A percentile compares a stretch with the other conserved stretches of the same genome.
Evolutionary conservation across 495 filamentous ascomycete genomes (phyloP).

Genomic region (Neurospora sp.): DNA sequence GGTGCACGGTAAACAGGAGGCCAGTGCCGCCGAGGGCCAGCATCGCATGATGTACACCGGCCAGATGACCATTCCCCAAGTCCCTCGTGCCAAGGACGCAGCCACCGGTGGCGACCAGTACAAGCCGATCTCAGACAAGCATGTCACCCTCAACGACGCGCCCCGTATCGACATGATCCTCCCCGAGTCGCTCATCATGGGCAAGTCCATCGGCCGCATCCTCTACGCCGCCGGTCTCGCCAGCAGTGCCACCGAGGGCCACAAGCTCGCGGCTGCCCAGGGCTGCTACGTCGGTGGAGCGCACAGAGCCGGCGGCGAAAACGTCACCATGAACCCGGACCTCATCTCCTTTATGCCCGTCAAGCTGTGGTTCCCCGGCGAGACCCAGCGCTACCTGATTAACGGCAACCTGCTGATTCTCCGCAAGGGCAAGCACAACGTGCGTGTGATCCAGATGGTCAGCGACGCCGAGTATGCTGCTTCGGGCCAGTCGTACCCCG

Average conservation of each 20-base stretch:
- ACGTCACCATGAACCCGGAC: conserved; percentile 43
- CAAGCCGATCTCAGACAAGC: conserved; percentile 11
- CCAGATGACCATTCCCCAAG: not conserved
- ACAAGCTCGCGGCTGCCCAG: conserved; percentile 46
- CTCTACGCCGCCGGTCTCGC: conserved; percentile 61
- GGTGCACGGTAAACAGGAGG: conserved; percentile 56
- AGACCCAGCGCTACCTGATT: conserved; percentile 52
- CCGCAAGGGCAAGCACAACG: conserved; percentile 69
- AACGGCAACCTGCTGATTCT: conserved; percentile 56
- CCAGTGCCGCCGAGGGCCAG: conserved; percentile 43
- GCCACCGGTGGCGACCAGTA: not conserved
- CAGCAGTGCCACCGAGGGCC: conserved; percentile 52
- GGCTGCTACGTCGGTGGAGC: conserved; percentile 57
- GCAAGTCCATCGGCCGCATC: conserved; percentile 51
- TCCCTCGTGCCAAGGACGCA: not conserved
- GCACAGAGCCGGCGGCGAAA: conserved; percentile 1
- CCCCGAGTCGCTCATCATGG: conserved; percentile 51
- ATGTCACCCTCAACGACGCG: conserved; percentile 39
- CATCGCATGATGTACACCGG: conserved; percentile 45
- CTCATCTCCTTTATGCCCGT: conserved; percentile 52
- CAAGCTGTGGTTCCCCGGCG: conserved; percentile 44
- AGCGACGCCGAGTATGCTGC: conserved; percentile 54
- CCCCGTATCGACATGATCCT: conserved; percentile 48
- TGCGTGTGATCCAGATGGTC: conserved; percentile 62
- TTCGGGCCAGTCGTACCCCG: conserved; percentile 34